Evolutionary conservation across 2,329 filamentous ascomycete species (phyloP).

Genomic region (Emergomyces pasteurianus): DNA sequence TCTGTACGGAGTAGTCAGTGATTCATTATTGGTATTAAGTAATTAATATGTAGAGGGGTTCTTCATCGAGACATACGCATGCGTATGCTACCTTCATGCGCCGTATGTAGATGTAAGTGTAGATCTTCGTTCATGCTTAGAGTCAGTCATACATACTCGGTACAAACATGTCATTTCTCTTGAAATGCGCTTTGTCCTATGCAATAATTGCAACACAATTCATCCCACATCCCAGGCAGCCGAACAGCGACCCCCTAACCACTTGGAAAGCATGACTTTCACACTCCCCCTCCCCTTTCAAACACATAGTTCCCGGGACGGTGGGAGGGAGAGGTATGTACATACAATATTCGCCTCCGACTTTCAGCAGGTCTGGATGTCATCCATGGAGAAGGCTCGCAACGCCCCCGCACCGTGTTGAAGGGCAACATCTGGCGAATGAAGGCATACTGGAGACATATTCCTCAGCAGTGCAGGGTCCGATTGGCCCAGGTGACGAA

Average conservation of each 20-base stretch:
- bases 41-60: background rate
- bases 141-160: too few species aligned
- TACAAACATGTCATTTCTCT: background rate
- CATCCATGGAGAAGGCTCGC: background rate
- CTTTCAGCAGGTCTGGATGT: background rate
- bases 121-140: background rate
- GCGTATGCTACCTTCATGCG: background rate
- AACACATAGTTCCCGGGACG: too few species aligned
- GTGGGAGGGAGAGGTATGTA: too few species aligned
- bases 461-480: background rate
- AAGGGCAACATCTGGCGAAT: background rate
- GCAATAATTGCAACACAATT: background rate
- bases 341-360: background rate
- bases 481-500: background rate
- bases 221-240: background rate
- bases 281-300: background rate
- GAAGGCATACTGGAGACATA: background rate
- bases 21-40: background rate
- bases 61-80: background rate
- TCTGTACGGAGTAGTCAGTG: background rate
- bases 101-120: background rate
- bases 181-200: background rate
- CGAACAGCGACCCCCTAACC: background rate
- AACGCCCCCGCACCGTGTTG: background rate
- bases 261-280: background rate